Evolutionary conservation across 352 stramenopile genomes (phyloP).

Genomic region (Aphanomyces stellatus): DNA sequence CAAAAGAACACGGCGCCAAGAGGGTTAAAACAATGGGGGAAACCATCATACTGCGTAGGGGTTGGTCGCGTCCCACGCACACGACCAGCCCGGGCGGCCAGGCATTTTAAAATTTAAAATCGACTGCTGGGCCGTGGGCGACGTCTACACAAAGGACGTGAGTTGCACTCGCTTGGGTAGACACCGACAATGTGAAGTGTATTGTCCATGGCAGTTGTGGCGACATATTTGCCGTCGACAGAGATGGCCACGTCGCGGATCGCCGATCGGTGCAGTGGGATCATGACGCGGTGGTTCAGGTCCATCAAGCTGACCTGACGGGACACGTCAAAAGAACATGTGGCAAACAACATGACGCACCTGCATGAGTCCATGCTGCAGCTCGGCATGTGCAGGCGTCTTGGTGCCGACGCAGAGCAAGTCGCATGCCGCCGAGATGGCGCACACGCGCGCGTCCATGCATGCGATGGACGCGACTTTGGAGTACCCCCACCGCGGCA

Average conservation of each 20-base stretch:
- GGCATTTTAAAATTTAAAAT: slow-evolving; percentile 29
- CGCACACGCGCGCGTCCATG: slow-evolving; percentile 4
- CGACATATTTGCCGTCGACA: slow-evolving; percentile 24
- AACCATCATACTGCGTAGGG: not conserved
- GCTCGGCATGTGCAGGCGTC: not conserved
- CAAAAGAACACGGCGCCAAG: not conserved
- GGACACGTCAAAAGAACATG: not conserved
- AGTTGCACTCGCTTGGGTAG: slow-evolving; percentile 33
- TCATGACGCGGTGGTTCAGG: slow-evolving; percentile 23
- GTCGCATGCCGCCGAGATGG: not conserved
- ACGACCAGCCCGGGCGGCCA: slow-evolving; percentile 41
- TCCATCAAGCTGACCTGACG: slow-evolving; percentile 31
- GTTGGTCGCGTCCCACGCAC: slow-evolving; percentile 30
- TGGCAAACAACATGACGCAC: not conserved
- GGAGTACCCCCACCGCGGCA: not conserved
- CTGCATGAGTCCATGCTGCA: slow-evolving; percentile 6
- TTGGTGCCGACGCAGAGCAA: slow-evolving; percentile 2
- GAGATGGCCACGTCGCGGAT: slow-evolving; percentile 52
- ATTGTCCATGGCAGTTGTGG: slow-evolving; percentile 53
- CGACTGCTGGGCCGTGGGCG: slow-evolving; percentile 7
- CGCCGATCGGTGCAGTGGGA: slow-evolving; percentile 34
- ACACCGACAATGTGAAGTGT: slow-evolving; percentile 41
- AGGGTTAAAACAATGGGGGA: slow-evolving; percentile 9
- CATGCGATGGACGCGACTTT: not conserved
- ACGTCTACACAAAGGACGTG: slow-evolving; percentile 11